A percentile compares a stretch with the other conserved stretches of the same genome.
These are phyloP conservation scores for Pleurotus eryngii DNA, from an alignment of 768 basidiomycete species.

Conservation along the genomic window DNA sequence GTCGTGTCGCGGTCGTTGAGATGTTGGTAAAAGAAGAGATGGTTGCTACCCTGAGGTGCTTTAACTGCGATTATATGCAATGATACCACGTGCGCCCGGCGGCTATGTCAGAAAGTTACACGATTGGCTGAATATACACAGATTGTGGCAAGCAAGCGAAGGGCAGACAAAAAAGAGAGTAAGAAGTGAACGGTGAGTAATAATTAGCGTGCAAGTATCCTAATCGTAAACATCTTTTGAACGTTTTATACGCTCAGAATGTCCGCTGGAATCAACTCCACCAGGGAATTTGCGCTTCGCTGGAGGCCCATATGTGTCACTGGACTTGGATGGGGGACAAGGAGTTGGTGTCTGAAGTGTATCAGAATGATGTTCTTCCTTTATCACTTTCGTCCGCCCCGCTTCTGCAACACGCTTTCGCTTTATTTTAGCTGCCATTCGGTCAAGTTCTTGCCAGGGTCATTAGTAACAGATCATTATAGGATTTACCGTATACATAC, in stretches of 20 bases:
- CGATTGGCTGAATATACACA: neutral
- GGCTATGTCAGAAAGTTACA: slow-evolving; percentile 6
- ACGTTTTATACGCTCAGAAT: slow-evolving; percentile 1
- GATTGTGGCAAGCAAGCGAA: neutral
- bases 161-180: neutral
- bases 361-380: slow-evolving; percentile 14
- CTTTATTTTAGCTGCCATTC: slow-evolving; percentile 36
- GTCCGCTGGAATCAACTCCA: neutral
- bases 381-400: neutral
- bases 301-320: neutral
- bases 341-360: neutral
- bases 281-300: slow-evolving; percentile 1
- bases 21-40: slow-evolving; percentile 12
- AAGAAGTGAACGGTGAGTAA: neutral
- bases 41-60: slow-evolving; percentile 11
- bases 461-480: neutral
- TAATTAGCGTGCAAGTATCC: neutral
- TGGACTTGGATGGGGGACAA: neutral
- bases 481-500: slow-evolving; percentile 29
- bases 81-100: slow-evolving; percentile 3
- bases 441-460: slow-evolving; percentile 27
- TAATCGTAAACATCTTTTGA: neutral
- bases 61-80: slow-evolving; percentile 10
- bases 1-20: slow-evolving; percentile 19
- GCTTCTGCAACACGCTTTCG: slow-evolving; percentile 13